phyloP scores from a whole-genome alignment of 1,284 basidiomycete genomes.

The Fistulinella cinereoalba region DNA sequence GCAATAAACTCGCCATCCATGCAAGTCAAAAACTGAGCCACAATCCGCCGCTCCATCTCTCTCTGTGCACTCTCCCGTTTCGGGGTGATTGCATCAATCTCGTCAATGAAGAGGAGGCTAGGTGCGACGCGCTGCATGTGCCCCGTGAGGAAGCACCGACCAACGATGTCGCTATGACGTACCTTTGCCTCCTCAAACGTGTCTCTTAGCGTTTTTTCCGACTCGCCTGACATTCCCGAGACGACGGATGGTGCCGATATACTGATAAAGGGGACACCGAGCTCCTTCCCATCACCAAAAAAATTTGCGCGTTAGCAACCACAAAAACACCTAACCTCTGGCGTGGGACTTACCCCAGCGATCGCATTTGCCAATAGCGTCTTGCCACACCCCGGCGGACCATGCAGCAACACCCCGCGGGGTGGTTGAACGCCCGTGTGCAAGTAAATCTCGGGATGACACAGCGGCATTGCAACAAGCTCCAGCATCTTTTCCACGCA shows the following conservation, averaged over 20 bases:
- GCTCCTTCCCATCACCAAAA: conserved; percentile 53
- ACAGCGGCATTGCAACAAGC: conserved; percentile 91
- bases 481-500: conserved; percentile 94
- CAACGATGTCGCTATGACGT: not conserved
- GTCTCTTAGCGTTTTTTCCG: conserved; percentile 92
- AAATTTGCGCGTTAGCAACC: conserved; percentile 7
- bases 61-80: conserved; percentile 96
- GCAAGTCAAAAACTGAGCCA: conserved; percentile 95
- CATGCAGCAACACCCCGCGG: conserved; percentile 91
- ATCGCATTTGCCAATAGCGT: conserved; percentile 90
- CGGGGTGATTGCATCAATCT: conserved; percentile 97
- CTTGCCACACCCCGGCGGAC: conserved; percentile 97
- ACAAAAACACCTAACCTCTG: not conserved
- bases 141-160: conserved; percentile 1
- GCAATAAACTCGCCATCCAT: conserved; percentile 81
- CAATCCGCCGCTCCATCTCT: conserved; percentile 97
- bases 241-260: conserved; percentile 95
- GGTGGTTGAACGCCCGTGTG: conserved; percentile 93
- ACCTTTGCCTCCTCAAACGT: conserved; percentile 95
- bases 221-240: conserved; percentile 97
- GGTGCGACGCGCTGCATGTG: conserved; percentile 73
- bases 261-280: conserved; percentile 89
- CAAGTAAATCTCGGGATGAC: conserved; percentile 93
- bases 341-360: conserved; percentile 70
- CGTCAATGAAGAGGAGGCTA: conserved; percentile 92